Conservation (phyloP, 2,329 filamentous ascomycete species). For the Karstenula rhodostoma region DNA sequence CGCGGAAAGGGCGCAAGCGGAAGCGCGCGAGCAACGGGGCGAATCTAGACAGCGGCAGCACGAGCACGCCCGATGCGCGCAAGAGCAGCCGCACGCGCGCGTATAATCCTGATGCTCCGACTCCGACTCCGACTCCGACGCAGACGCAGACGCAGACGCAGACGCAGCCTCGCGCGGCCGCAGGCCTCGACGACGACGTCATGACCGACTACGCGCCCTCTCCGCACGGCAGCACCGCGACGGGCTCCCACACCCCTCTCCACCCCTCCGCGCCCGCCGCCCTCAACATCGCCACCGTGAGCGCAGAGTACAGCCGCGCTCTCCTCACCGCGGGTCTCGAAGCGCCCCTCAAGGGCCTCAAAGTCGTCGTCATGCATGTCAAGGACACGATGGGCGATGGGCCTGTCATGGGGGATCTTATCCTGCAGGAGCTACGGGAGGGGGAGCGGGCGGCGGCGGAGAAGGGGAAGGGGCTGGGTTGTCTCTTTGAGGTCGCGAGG, state of each 20-base stretch:
- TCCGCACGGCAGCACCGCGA: constrained; percentile 14
- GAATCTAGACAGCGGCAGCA: constrained; percentile 17
- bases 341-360: constrained; percentile 72
- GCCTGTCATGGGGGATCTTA: constrained; percentile 68
- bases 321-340: constrained; percentile 37
- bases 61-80: constrained; percentile 12
- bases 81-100: constrained; percentile 11
- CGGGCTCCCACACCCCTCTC: constrained; percentile 34
- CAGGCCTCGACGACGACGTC: constrained; percentile 34
- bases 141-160: too few species aligned
- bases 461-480: constrained; percentile 72
- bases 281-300: constrained; percentile 32
- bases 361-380: constrained; percentile 89
- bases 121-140: too few species aligned
- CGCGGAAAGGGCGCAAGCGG: constrained; percentile 64
- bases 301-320: constrained; percentile 38
- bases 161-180: too few species aligned
- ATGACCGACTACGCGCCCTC: constrained; percentile 36
- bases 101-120: constrained; percentile 11
- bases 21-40: constrained; percentile 63
- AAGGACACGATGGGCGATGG: constrained; percentile 86
- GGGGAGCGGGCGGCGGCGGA: constrained; percentile 61
- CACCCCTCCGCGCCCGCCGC: constrained; percentile 36
- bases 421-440: constrained; percentile 72
- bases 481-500: constrained; percentile 77